phyloP scores from a whole-genome alignment of 1,284 basidiomycete genomes.

The Phylloporus gajari region DNA sequence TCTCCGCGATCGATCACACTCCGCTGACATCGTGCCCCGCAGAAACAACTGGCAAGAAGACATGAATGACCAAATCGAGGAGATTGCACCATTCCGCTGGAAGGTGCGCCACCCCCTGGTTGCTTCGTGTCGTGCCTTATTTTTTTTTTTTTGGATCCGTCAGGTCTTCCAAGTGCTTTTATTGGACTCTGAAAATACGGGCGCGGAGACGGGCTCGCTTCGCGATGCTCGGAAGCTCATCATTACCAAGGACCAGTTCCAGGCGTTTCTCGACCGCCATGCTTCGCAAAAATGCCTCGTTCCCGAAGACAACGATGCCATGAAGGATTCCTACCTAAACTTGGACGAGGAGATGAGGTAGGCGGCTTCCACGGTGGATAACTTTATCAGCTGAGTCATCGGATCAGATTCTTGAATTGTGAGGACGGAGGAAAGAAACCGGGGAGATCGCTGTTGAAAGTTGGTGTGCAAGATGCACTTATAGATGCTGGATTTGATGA shows the following conservation, averaged over 20 bases:
- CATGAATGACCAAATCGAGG: constrained; percentile 40
- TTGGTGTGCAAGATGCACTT: constrained; percentile 49
- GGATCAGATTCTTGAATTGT: constrained; percentile 47
- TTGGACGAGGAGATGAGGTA: constrained; percentile 52
- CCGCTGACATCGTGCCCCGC: not conserved
- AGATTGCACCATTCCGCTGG: constrained; percentile 40
- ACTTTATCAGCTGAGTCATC: constrained; percentile 1
- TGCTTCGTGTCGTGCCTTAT: not conserved
- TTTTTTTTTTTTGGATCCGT: constrained; percentile 3
- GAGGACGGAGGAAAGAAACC: constrained; percentile 43
- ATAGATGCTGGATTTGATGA: constrained; percentile 50
- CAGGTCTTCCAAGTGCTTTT: constrained; percentile 48
- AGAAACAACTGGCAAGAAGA: constrained; percentile 51
- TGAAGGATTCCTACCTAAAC: constrained; percentile 51
- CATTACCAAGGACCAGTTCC: constrained; percentile 49
- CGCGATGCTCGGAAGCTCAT: constrained; percentile 50
- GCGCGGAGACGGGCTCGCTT: constrained; percentile 38
- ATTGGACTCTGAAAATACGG: constrained; percentile 47
- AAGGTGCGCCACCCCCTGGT: constrained; percentile 32
- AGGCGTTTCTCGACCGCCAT: constrained; percentile 48
- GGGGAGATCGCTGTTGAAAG: constrained; percentile 48
- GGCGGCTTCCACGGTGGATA: not conserved
- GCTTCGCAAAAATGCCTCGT: constrained; percentile 42
- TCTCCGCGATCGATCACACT: too few species aligned
- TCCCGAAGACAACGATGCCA: constrained; percentile 51